These are phyloP conservation scores for Colletotrichum eleusines DNA, from an alignment of 2,329 filamentous ascomycete species.

Conservation along the genomic window DNA sequence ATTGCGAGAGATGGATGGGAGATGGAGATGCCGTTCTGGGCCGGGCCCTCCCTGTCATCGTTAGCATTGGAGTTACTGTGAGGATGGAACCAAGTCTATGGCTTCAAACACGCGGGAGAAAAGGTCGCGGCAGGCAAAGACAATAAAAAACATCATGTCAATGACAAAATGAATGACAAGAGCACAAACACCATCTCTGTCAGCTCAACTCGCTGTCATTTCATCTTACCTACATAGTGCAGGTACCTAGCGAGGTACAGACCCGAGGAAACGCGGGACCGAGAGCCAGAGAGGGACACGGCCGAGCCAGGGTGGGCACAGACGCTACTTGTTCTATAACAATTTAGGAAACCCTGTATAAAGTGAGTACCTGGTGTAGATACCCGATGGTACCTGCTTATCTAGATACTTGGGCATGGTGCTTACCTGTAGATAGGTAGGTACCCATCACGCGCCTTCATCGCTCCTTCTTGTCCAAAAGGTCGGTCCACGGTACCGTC, in stretches of 20 bases:
- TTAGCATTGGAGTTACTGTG: background rate
- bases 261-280: slow-evolving; percentile 2
- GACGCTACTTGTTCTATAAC: no score
- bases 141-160: no score
- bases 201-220: background rate
- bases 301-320: background rate
- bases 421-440: no score
- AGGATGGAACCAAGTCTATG: no score
- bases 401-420: no score
- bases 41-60: background rate
- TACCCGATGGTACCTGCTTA: no score
- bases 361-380: no score
- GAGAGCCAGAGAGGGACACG: background rate
- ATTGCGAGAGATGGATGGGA: background rate
- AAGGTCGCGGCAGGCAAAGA: background rate
- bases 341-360: no score
- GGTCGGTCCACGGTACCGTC: background rate
- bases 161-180: background rate
- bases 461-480: background rate
- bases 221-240: background rate
- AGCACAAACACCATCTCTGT: background rate
- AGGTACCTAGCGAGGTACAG: no score
- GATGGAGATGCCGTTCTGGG: slow-evolving; percentile 1
- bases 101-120: no score
- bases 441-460: background rate